Evolutionary conservation across 2,329 filamentous ascomycete genomes (phyloP).

Genomic region (Botrytis porri): DNA sequence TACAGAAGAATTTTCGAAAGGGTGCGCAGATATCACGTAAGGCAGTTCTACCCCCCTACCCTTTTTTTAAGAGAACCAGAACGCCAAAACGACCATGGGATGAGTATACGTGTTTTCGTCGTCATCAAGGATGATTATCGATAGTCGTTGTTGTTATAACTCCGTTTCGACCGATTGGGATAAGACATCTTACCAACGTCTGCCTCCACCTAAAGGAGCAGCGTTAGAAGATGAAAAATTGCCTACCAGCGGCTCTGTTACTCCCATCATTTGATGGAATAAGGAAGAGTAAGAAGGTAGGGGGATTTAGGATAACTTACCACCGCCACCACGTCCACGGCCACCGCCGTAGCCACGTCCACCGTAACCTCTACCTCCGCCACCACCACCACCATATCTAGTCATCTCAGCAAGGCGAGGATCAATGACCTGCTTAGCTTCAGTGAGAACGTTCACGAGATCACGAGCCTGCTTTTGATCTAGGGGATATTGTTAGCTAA

Average conservation of each 20-base stretch:
- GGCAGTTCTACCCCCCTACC: conserved; percentile 31
- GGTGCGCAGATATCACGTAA: conserved; percentile 27
- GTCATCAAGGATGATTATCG: conserved; percentile 20
- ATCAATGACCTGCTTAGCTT: conserved; percentile 98
- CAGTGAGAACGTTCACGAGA: conserved; percentile 84
- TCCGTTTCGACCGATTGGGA: conserved; percentile 21
- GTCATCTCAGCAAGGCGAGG: conserved; percentile 94
- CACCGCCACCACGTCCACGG: conserved; percentile 50
- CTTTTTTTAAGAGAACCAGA: conserved; percentile 29
- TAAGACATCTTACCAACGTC: conserved; percentile 51
- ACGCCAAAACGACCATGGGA: conserved; percentile 37
- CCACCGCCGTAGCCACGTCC: conserved; percentile 51
- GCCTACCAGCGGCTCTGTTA: conserved; percentile 42
- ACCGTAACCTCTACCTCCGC: conserved; percentile 41
- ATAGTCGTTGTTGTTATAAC: conserved; percentile 14
- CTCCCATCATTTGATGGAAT: conserved; percentile 39
- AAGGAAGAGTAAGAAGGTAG: conserved; percentile 28
- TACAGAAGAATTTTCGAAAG: conserved; percentile 28
- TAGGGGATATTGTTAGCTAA: conserved; percentile 41
- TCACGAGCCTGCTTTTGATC: conserved; percentile 96
- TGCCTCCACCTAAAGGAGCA: conserved; percentile 53
- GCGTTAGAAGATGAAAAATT: conserved; percentile 56
- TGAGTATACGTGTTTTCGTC: conserved; percentile 29
- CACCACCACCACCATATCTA: conserved; percentile 69
- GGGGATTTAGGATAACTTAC: conserved; percentile 36